Base-by-base conservation (phyloP, 257 asterid genomes). In the Nicotiana paniculata region DNA sequence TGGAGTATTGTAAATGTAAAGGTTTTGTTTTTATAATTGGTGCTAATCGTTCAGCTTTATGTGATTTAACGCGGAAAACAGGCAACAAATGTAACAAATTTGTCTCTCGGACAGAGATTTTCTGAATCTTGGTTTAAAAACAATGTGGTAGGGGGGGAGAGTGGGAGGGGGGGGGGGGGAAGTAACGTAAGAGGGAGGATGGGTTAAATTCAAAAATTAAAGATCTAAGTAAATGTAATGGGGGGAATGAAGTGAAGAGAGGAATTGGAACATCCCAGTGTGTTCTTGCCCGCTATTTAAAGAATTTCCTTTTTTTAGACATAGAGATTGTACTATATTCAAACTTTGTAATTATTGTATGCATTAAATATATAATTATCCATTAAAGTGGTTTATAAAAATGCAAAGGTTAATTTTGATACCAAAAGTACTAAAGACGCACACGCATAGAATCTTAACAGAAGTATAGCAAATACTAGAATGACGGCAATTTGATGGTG, bases 391-490 rank as follows among this genome's bases (percentile, higher is more conserved):
- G 6, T 74, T 24, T 13, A 3, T 12, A 21, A 1, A 46, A 21
- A 70, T n/a, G 61, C 79, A 74, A 48, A 74, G 79, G 8, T 48
- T 46, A 43, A 53, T 24, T 72, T 13, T 24, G 84, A 68, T 87
- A 17, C 88, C 85, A 74, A 35, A 78, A 81, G 84, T 81, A 65
- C 48, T 80, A 43, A 77, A 18, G 12, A 83, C 24, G 64, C 76
- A 81, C 85, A 86, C 87, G 90, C 82, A 83, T 86, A 48, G 91
- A 86, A 90, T 90, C 89, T 83, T 84, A 51, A 11, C 24, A 75
- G 77, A 77, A 80, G 84, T 32, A 63, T 57, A 80, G 77, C 79
- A 63, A 78, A 81, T 78, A 62, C 68, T 21, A 57, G 69, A 82
- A 24, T 79, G 63, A 18, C 51, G 77, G 54, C 63, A 46, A 24